phyloP scores from a whole-genome alignment of 164 flowering plant species.

The Magnolia sinica region DNA sequence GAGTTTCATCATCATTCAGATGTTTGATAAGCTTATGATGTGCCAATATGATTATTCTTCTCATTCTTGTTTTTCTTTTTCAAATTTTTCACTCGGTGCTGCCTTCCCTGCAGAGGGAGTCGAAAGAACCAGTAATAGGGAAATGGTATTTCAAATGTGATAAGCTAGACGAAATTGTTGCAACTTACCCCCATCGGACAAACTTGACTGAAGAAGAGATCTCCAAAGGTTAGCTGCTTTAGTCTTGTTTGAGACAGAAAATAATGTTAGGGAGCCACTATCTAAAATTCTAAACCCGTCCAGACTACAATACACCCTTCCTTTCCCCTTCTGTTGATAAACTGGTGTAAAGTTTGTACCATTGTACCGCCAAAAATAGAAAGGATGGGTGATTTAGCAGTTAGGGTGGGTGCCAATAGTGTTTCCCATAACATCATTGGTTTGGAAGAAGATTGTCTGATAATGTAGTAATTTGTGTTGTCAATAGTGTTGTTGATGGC shows the following conservation, averaged over 20 bases:
- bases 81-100: slow-evolving; percentile 9
- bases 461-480: not conserved
- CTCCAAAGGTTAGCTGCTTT: slow-evolving; percentile 52
- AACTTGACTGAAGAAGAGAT: slow-evolving; percentile 69
- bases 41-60: not conserved
- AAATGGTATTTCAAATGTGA: slow-evolving; percentile 81
- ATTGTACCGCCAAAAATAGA: too few species aligned
- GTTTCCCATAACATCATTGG: not conserved
- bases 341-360: too few species aligned
- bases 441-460: not conserved
- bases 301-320: not conserved
- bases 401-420: not conserved
- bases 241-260: not conserved
- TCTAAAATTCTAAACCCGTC: not conserved
- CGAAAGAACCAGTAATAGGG: slow-evolving; percentile 78
- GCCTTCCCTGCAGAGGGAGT: slow-evolving; percentile 58
- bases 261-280: not conserved
- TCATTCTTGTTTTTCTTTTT: not conserved
- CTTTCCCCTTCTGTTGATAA: too few species aligned
- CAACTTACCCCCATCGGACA: slow-evolving; percentile 71
- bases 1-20: slow-evolving; percentile 28
- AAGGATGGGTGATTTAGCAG: not conserved
- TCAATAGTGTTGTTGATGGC: slow-evolving; percentile 13
- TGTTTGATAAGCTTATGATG: not conserved
- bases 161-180: slow-evolving; percentile 84